Percentiles rank a stretch among this genome's conserved stretches.
These are phyloP conservation scores for Acarospora socialis DNA, from an alignment of 2,329 filamentous ascomycete genomes.

Conservation along the genomic window DNA sequence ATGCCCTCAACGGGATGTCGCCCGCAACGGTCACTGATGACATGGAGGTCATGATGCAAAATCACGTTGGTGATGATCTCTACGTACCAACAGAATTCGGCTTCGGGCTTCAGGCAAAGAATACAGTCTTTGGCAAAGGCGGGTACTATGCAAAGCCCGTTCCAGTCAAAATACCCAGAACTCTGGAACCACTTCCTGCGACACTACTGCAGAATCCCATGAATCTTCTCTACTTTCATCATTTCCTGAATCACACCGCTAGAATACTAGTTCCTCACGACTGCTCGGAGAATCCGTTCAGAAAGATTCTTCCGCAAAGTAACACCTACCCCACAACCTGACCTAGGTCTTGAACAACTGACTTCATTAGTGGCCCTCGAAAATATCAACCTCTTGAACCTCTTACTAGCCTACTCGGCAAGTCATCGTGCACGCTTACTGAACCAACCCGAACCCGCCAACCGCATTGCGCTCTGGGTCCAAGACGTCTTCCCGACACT, in stretches of 20 bases:
- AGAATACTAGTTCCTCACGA: slow-evolving; percentile 49
- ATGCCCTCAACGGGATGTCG: slow-evolving; percentile 43
- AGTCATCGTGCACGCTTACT: slow-evolving; percentile 65
- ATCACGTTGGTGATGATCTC: slow-evolving; percentile 23
- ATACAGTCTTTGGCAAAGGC: slow-evolving; percentile 41
- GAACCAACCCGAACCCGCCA: slow-evolving; percentile 57
- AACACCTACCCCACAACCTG: slow-evolving; percentile 30
- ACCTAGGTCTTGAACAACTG: slow-evolving; percentile 36
- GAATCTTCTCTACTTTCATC: slow-evolving; percentile 63
- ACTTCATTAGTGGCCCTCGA: slow-evolving; percentile 48
- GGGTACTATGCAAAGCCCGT: slow-evolving; percentile 60
- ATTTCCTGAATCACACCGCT: slow-evolving; percentile 68
- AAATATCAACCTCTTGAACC: slow-evolving; percentile 57
- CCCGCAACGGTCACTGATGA: slow-evolving; percentile 18
- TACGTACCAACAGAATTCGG: slow-evolving; percentile 31
- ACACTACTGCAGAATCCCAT: slow-evolving; percentile 57
- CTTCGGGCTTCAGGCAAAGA: slow-evolving; percentile 33
- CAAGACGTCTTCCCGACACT: slow-evolving; percentile 63
- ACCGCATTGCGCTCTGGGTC: slow-evolving; percentile 68
- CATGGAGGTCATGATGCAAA: slow-evolving; percentile 17
- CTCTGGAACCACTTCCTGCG: slow-evolving; percentile 40
- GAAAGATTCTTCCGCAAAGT: slow-evolving; percentile 48
- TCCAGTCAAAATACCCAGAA: slow-evolving; percentile 45
- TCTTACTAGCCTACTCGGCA: slow-evolving; percentile 72
- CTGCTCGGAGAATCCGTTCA: slow-evolving; percentile 46